phyloP scores from a whole-genome alignment of 768 basidiomycete species.

The Sutorius australiensis region DNA sequence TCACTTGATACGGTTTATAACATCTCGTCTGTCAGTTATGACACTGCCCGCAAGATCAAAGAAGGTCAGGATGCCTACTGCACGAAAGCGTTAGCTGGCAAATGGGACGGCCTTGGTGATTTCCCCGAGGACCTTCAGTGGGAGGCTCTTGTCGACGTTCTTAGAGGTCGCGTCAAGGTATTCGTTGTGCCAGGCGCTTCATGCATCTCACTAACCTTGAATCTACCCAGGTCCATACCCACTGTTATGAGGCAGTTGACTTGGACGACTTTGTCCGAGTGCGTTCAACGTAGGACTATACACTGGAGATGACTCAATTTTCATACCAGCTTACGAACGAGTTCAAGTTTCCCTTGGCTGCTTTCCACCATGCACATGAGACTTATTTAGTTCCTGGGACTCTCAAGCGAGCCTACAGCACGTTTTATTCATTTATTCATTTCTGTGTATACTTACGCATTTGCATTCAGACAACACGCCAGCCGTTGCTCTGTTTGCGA shows the following conservation, averaged over 20 bases:
- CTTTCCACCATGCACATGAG: constrained; percentile 87
- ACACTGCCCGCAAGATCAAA: constrained; percentile 52
- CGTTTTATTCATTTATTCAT: not conserved
- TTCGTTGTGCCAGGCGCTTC: not conserved
- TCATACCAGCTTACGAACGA: constrained; percentile 74
- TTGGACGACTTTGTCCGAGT: constrained; percentile 66
- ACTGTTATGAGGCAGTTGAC: constrained; percentile 59
- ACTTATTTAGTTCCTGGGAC: constrained; percentile 84
- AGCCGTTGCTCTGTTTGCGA: constrained; percentile 77
- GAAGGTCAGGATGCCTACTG: constrained; percentile 54
- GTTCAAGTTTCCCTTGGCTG: constrained; percentile 79
- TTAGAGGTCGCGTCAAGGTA: constrained; percentile 80
- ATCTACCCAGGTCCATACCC: constrained; percentile 30
- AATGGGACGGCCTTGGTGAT: constrained; percentile 37
- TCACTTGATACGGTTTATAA: constrained; percentile 1
- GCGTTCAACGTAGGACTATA: constrained; percentile 22
- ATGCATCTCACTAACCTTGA: not conserved
- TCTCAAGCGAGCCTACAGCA: constrained; percentile 65
- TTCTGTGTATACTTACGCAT: not conserved
- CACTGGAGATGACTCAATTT: constrained; percentile 2
- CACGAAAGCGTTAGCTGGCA: constrained; percentile 36
- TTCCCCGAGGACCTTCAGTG: constrained; percentile 75
- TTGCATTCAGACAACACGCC: constrained; percentile 48
- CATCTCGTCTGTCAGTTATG: constrained; percentile 35
- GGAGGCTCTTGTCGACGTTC: constrained; percentile 78